Evolutionary conservation across 2,329 filamentous ascomycete genomes (phyloP).

Genomic region (Lizonia empirigonia): DNA sequence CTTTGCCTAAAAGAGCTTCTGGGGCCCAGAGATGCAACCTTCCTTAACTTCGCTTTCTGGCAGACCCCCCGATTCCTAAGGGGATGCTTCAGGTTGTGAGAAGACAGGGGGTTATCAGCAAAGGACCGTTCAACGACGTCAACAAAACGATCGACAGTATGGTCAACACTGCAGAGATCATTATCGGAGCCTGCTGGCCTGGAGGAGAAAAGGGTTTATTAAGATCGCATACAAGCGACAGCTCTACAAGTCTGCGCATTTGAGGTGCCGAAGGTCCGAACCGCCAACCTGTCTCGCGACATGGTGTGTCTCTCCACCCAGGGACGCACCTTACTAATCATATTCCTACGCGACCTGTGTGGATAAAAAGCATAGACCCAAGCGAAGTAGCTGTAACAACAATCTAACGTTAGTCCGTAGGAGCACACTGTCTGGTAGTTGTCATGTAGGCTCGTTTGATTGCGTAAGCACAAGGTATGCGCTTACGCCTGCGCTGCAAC

Average conservation of each 20-base stretch:
- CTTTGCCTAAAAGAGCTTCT: background rate
- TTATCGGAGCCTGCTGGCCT: background rate
- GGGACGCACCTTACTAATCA: background rate
- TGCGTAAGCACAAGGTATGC: too few species aligned
- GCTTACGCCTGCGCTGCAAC: too few species aligned
- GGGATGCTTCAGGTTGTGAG: background rate
- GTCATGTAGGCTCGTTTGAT: too few species aligned
- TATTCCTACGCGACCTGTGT: too few species aligned
- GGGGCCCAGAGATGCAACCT: background rate
- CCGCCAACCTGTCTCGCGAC: slow-evolving; percentile 5
- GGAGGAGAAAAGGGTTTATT: too few species aligned
- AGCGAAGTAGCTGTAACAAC: too few species aligned
- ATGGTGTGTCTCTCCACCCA: background rate
- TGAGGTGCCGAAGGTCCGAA: slow-evolving; percentile 6
- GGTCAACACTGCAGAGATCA: slow-evolving; percentile 3
- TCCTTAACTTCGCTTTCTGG: background rate
- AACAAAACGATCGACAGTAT: background rate
- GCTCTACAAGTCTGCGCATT: background rate
- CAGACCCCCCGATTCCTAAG: background rate
- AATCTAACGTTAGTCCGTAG: too few species aligned
- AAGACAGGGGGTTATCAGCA: background rate
- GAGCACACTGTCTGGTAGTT: too few species aligned
- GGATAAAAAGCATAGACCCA: too few species aligned
- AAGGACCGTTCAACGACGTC: background rate
- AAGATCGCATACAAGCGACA: background rate